Evolutionary conservation across 495 filamentous ascomycete species (phyloP).

Genomic region (Lineolata rhizophorae): DNA sequence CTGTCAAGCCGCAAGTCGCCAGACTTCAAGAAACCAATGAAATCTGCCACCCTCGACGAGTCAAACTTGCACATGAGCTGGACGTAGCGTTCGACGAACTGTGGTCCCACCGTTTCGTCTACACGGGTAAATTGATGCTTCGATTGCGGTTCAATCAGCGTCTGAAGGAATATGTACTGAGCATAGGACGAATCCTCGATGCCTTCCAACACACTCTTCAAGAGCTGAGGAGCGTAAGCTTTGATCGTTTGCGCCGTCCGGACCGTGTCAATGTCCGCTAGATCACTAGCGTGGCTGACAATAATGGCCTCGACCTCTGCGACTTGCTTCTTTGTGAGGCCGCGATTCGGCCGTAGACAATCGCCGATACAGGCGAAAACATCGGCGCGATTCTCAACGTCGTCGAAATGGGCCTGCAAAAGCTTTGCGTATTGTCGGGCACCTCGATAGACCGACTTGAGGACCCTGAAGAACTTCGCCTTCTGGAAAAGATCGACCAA

Average conservation of each 20-base stretch:
- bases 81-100: constrained; percentile 67
- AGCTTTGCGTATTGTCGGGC: constrained; percentile 66
- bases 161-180: constrained; percentile 58
- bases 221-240: constrained; percentile 42
- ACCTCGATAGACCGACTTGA: constrained; percentile 68
- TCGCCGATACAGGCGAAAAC: constrained; percentile 66
- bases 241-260: constrained; percentile 50
- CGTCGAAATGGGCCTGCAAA: constrained; percentile 66
- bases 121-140: constrained; percentile 14
- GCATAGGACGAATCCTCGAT: constrained; percentile 36
- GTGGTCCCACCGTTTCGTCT: constrained; percentile 8
- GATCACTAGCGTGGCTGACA: constrained; percentile 37
- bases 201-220: constrained; percentile 42
- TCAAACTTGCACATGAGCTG: constrained; percentile 76
- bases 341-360: constrained; percentile 51
- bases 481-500: constrained; percentile 57
- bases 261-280: constrained; percentile 46
- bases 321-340: constrained; percentile 48
- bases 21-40: constrained; percentile 55
- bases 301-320: constrained; percentile 56
- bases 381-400: constrained; percentile 44
- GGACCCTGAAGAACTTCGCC: constrained; percentile 77
- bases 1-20: constrained; percentile 63
- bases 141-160: constrained; percentile 49
- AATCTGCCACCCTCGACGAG: constrained; percentile 61